Percentiles rank a stretch among this genome's conserved stretches.
Conservation (phyloP, 768 basidiomycete genomes). For the Neoboletus magnificus region DNA sequence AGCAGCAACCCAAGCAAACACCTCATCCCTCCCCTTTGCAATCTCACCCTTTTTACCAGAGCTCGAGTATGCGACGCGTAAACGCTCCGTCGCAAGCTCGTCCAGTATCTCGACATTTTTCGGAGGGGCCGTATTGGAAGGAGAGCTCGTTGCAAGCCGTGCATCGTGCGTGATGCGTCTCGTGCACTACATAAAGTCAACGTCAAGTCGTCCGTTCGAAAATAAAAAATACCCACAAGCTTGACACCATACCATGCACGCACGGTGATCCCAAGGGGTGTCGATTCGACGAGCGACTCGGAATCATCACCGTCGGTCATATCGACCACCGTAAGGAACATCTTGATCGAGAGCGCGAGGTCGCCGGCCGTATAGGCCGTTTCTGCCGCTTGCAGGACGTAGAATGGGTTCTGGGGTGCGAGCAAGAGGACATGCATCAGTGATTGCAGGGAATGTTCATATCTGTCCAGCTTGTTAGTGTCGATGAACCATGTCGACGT, state of each 20-base stretch:
- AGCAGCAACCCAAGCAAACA: conserved; percentile 43
- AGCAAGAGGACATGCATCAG: conserved; percentile 80
- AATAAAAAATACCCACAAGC: conserved; percentile 48
- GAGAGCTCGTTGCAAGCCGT: conserved; percentile 40
- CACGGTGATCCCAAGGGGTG: conserved; percentile 50
- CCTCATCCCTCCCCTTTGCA: conserved; percentile 41
- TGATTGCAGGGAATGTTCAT: conserved; percentile 66
- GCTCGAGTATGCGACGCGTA: conserved; percentile 60
- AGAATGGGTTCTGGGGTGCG: conserved; percentile 83
- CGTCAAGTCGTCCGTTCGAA: background rate
- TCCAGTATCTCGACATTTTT: conserved; percentile 58
- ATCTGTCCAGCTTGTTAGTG: conserved; percentile 42
- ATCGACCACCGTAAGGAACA: conserved; percentile 74
- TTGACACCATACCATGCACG: conserved; percentile 86
- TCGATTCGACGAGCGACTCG: conserved; percentile 48
- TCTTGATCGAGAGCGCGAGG: conserved; percentile 70
- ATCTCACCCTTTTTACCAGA: conserved; percentile 35
- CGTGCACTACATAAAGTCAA: conserved; percentile 46
- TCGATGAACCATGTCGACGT: background rate
- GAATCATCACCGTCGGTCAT: conserved; percentile 65
- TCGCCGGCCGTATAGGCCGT: conserved; percentile 81
- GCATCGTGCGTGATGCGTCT: conserved; percentile 48
- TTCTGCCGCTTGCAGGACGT: conserved; percentile 81
- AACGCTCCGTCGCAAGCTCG: conserved; percentile 67
- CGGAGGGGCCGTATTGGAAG: conserved; percentile 55